Evolutionary conservation across 148 eudicot species (phyloP).

Genomic region (Pharnaceum exiguum): DNA sequence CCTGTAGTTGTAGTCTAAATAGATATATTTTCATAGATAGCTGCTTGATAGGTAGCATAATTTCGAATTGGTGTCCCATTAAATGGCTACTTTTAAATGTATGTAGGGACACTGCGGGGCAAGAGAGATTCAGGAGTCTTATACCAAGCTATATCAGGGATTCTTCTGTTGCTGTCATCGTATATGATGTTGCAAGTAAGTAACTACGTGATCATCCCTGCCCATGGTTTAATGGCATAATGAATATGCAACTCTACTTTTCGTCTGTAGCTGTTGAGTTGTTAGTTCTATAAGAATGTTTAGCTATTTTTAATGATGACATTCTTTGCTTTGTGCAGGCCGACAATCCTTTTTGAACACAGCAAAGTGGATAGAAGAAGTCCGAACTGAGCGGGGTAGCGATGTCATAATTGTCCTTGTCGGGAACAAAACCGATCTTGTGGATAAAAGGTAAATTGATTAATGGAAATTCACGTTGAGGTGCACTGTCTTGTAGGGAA

Average conservation of each 20-base stretch:
- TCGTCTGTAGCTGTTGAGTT: no score
- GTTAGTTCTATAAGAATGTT: neutral
- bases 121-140: constrained; percentile 60
- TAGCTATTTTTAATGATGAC: neutral
- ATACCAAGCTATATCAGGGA: constrained; percentile 56
- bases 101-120: constrained; percentile 61
- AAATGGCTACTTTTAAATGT: constrained; percentile 1
- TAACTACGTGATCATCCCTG: neutral
- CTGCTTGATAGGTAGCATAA: no score
- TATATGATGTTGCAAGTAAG: constrained; percentile 61
- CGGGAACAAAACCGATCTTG: constrained; percentile 66
- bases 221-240: neutral
- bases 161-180: constrained; percentile 62
- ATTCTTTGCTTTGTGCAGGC: constrained; percentile 20
- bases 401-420: constrained; percentile 62
- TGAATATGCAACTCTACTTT: constrained; percentile 3
- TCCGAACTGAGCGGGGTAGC: constrained; percentile 60
- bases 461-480: neutral
- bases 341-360: constrained; percentile 58
- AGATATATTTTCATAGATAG: no score
- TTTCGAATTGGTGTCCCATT: neutral
- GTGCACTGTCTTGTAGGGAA: neutral
- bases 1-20: no score
- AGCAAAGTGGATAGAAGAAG: constrained; percentile 62
- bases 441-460: constrained; percentile 49